Conservation (phyloP, 495 filamentous ascomycete species). For the Cercophora samala region DNA sequence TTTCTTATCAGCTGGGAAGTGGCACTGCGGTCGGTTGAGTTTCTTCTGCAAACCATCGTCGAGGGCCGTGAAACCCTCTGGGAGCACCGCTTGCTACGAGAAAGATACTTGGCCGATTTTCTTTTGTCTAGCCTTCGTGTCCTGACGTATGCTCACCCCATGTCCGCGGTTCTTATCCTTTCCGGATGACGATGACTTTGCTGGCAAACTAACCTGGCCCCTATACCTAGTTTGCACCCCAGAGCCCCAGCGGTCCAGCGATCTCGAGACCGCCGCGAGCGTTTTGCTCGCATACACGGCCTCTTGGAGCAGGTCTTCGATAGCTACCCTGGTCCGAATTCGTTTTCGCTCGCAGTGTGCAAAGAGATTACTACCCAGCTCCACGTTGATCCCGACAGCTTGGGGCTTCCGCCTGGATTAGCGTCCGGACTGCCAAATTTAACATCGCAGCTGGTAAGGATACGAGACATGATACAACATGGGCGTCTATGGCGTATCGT, state of each 20-base stretch:
- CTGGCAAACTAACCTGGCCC: background rate
- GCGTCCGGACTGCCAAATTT: conserved; percentile 35
- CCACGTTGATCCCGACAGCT: conserved; percentile 31
- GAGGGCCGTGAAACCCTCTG: conserved; percentile 36
- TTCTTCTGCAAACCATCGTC: conserved; percentile 33
- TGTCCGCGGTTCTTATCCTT: background rate
- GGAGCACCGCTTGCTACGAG: conserved; percentile 30
- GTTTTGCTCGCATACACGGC: conserved; percentile 36
- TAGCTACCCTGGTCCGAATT: conserved; percentile 34
- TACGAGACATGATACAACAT: background rate
- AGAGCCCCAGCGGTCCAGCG: conserved; percentile 31
- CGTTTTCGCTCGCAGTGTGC: conserved; percentile 35
- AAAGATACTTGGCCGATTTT: conserved; percentile 36
- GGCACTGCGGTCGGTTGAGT: conserved; percentile 35
- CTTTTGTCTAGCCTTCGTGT: conserved; percentile 37
- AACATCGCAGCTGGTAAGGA: conserved; percentile 32
- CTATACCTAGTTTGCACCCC: conserved; percentile 29
- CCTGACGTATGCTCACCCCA: conserved; percentile 16
- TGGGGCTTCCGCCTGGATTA: conserved; percentile 30
- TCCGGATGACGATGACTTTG: too few relatives aligned
- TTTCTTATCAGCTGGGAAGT: conserved; percentile 40
- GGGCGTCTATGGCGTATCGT: background rate
- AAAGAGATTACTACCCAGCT: conserved; percentile 34
- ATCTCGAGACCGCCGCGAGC: conserved; percentile 30
- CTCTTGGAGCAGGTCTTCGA: conserved; percentile 36